Evolutionary conservation across 768 basidiomycete species (phyloP).

Genomic region (Suillus tomentosus): DNA sequence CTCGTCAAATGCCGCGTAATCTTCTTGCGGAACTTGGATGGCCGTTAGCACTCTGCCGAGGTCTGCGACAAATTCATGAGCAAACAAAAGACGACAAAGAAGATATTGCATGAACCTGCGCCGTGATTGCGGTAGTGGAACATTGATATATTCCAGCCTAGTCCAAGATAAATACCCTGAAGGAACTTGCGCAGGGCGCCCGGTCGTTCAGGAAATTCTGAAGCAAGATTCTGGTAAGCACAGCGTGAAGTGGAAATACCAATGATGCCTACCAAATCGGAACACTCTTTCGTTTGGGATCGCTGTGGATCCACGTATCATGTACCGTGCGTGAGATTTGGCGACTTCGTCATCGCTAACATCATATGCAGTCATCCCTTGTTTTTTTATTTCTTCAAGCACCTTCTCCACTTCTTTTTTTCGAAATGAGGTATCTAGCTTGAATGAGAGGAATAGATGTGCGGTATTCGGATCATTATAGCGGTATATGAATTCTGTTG

Average conservation of each 20-base stretch:
- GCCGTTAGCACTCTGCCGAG: conserved; percentile 92
- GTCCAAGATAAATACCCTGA: conserved; percentile 63
- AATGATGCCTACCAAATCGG: conserved; percentile 73
- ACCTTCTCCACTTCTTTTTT: conserved; percentile 65
- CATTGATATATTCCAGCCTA: conserved; percentile 90
- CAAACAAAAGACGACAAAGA: conserved; percentile 2
- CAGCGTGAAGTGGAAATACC: conserved; percentile 2
- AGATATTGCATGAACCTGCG: conserved; percentile 61
- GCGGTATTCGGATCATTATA: conserved; percentile 75
- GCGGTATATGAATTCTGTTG: conserved; percentile 96
- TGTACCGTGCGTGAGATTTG: conserved; percentile 91
- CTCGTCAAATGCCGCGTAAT: conserved; percentile 64
- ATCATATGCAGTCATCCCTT: conserved; percentile 83
- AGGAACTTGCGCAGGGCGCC: conserved; percentile 91
- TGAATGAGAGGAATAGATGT: conserved; percentile 90
- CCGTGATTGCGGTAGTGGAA: conserved; percentile 99
- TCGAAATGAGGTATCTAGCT: conserved; percentile 58
- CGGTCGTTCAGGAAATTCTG: conserved; percentile 96
- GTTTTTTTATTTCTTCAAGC: conserved; percentile 57
- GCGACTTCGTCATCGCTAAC: conserved; percentile 95
- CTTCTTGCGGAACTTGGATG: conserved; percentile 81
- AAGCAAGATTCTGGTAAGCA: conserved; percentile 8
- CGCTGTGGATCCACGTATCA: conserved; percentile 82
- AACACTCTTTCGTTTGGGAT: conserved; percentile 89
- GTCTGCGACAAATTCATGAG: conserved; percentile 49